Percentiles rank a stretch among this genome's conserved stretches.
phyloP scores from a whole-genome alignment of 768 basidiomycete species.

The Macrocybe gigantea region DNA sequence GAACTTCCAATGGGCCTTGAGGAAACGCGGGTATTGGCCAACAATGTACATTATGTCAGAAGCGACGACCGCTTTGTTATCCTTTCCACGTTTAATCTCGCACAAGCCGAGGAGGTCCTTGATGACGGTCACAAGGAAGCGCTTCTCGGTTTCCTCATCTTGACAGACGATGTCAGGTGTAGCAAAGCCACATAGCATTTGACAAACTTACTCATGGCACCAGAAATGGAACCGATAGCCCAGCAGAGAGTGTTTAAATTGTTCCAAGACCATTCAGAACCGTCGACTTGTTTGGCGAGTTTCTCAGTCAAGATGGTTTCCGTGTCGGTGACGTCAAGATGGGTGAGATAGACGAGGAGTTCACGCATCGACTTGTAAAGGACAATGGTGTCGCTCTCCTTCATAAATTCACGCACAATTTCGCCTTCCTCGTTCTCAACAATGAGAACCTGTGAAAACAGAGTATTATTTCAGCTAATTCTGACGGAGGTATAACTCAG shows the following conservation, averaged over 20 bases:
- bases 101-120: constrained; percentile 96
- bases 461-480: neutral
- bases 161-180: constrained; percentile 1
- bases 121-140: constrained; percentile 98
- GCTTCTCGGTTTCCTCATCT: constrained; percentile 99
- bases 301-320: constrained; percentile 98
- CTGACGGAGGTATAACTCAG: neutral
- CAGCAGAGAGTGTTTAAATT: constrained; percentile 98
- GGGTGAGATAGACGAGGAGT: constrained; percentile 94
- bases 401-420: constrained; percentile 98
- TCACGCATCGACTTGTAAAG: constrained; percentile 99
- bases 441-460: constrained; percentile 71
- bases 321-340: constrained; percentile 93
- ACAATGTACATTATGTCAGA: constrained; percentile 99
- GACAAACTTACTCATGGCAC: constrained; percentile 87
- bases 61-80: constrained; percentile 98
- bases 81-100: constrained; percentile 98
- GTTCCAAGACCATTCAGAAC: constrained; percentile 99
- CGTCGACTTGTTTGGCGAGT: constrained; percentile 94
- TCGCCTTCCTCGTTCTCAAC: constrained; percentile 99
- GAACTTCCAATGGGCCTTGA: constrained; percentile 99
- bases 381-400: constrained; percentile 97
- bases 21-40: constrained; percentile 97
- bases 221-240: constrained; percentile 99
- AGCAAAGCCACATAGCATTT: neutral